Conservation (phyloP, 2,329 filamentous ascomycete genomes). For the Aspergillus carbonarius region DNA sequence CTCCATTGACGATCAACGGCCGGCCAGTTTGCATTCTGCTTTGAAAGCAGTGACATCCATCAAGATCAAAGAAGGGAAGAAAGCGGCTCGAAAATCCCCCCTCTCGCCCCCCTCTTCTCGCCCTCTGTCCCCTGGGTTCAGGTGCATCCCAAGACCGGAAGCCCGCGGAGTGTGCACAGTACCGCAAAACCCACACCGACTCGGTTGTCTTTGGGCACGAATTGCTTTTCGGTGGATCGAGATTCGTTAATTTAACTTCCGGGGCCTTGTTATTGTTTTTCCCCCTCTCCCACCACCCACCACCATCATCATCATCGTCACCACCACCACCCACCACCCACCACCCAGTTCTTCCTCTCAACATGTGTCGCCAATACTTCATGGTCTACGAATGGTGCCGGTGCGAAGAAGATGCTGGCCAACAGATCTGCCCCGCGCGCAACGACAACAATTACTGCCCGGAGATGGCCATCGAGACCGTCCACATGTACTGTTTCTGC, state of each 20-base stretch:
- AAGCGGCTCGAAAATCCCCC: not conserved
- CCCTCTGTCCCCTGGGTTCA: not conserved
- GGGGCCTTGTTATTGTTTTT: not conserved
- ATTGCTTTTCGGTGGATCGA: not conserved
- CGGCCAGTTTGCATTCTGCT: not conserved
- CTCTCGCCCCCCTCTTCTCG: not conserved
- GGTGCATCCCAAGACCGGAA: conserved; percentile 15
- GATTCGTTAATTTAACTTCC: not conserved
- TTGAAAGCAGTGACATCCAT: not conserved
- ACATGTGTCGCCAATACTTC: conserved; percentile 40
- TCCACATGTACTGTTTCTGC: conserved; percentile 43
- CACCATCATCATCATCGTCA: not conserved
- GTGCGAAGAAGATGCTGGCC: conserved; percentile 37
- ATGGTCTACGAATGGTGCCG: conserved; percentile 41
- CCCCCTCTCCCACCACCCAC: not conserved
- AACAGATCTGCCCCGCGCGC: conserved; percentile 29
- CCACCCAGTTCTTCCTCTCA: not conserved
- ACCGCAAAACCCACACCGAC: conserved; percentile 3
- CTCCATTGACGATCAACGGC: not conserved
- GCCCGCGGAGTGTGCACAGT: conserved; percentile 14
- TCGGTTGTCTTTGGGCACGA: conserved; percentile 4
- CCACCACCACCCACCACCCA: not conserved
- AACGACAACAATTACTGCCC: conserved; percentile 28
- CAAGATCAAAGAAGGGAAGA: not conserved
- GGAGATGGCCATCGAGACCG: conserved; percentile 34